Evolutionary conservation across 257 asterid genomes (phyloP).

Genomic region (Rehmannia glutinosa): DNA sequence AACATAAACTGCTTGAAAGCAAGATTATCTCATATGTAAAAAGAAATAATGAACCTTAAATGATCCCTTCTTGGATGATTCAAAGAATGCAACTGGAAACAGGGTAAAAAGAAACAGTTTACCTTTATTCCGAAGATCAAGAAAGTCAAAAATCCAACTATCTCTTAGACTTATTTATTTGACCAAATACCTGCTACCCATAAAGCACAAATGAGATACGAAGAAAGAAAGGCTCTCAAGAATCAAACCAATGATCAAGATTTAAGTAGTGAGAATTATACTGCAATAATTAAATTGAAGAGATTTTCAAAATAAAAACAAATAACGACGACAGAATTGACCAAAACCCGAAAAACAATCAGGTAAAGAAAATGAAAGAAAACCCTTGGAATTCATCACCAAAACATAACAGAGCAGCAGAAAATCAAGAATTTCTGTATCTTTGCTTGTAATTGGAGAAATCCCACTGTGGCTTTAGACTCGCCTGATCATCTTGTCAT

Average conservation of each 20-base stretch:
- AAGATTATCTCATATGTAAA: conserved; percentile 7
- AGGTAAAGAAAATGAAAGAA: background rate
- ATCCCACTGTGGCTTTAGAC: background rate
- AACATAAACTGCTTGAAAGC: conserved; percentile 17
- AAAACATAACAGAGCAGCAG: background rate
- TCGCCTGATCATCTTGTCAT: background rate
- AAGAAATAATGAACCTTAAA: background rate
- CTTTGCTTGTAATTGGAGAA: background rate
- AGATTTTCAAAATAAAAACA: background rate
- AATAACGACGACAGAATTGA: background rate
- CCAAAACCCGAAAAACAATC: background rate
- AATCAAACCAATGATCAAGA: background rate
- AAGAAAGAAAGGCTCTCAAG: background rate
- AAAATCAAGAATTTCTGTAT: background rate
- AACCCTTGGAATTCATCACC: background rate
- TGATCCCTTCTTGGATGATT: background rate
- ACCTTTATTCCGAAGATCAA: conserved; percentile 1
- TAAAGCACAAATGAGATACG: background rate
- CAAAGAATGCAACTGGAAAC: background rate
- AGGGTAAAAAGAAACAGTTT: background rate
- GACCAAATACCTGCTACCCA: background rate
- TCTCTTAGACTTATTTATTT: background rate
- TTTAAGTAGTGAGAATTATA: background rate
- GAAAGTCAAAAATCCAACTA: conserved; percentile 8
- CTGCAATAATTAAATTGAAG: background rate